Evolutionary conservation across 768 basidiomycete genomes (phyloP), one percentile per base, ranked within the genome.

Genomic region (Pulveroboletus sp.): DNA sequence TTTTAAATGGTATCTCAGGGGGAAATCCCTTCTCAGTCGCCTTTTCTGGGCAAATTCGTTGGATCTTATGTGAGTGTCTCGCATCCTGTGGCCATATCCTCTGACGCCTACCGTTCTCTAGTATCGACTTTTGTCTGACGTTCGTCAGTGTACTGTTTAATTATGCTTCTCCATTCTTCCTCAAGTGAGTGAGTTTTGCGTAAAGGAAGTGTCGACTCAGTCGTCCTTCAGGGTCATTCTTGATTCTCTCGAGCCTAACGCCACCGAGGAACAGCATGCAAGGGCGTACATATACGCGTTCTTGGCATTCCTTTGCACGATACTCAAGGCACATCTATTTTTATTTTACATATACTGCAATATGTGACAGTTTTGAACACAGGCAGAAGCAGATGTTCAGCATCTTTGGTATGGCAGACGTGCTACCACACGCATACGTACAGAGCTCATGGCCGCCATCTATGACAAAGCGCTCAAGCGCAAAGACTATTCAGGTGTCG

Each of bases 401-500:
- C 87, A 89, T 62, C 73, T 90, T 13, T 93, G 89, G 88, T 82
- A 78, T 48, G 83, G 85, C 18, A 80, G 93, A 39, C 81, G 90
- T n/a, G 89, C 82, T 1, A 64, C 75, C 0, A 85, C 84, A 1
- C 76, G 88, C 21, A 81, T 90, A 4, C 82, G 88, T 8, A 77
- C 78, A 11, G 87, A 89, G 68, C 76, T 94, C 15, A 93, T 90
- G 83, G 83, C 88, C 0, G 70, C 83, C 2, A 89, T 95, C 46
- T 95, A 93, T 60, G 87, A 92, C 65, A 96, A 96, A 64, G 80
- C 91, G 1, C 69, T 95, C 32, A 86, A 85, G 65, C 73, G 93
- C 28, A 85, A 81, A 61, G 92, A 94, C 62, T 88, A 83, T 51
- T 89, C 88, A 0, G 93, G 92, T 1, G 72, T 90, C 35, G 73